phyloP scores from a whole-genome alignment of 345 rosid species.

The Camelina neglecta region DNA sequence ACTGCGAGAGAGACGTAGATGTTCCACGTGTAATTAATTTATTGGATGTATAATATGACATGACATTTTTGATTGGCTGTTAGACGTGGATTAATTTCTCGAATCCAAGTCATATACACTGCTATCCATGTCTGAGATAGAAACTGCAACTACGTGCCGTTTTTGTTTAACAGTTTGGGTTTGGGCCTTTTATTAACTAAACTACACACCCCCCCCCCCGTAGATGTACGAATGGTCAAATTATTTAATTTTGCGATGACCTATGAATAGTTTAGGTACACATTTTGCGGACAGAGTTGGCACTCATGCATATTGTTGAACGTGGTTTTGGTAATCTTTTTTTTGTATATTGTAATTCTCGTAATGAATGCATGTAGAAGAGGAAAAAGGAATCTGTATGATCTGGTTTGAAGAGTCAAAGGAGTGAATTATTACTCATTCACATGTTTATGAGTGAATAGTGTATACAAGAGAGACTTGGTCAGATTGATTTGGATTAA shows the following conservation, averaged over 20 bases:
- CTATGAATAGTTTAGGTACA: too few species aligned
- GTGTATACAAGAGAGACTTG: too few species aligned
- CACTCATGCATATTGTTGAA: not conserved
- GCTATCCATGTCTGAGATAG: not conserved
- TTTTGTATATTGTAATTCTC: not conserved
- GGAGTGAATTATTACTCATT: not conserved
- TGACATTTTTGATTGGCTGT: conserved; percentile 51
- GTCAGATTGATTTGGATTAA: too few species aligned
- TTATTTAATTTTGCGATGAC: too few species aligned
- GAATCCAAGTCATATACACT: conserved; percentile 29
- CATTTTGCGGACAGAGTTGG: too few species aligned
- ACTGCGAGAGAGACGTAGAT: conserved; percentile 49
- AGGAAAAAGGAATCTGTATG: not conserved
- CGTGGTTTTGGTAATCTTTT: not conserved
- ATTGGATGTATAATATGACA: conserved; percentile 45
- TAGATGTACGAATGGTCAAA: too few species aligned
- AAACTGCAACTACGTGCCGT: not conserved
- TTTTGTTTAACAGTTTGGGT: not conserved
- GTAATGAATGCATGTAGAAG: not conserved
- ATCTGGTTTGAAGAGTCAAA: conserved; percentile 20
- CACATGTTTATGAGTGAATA: too few species aligned
- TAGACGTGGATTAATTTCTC: conserved; percentile 32
- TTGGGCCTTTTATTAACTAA: not conserved
- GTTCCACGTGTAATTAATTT: conserved; percentile 44
- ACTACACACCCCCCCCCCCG: too few species aligned